phyloP scores from a whole-genome alignment of 371 early-diverging fungal genomes.

The Lichtheimia ornata region DNA sequence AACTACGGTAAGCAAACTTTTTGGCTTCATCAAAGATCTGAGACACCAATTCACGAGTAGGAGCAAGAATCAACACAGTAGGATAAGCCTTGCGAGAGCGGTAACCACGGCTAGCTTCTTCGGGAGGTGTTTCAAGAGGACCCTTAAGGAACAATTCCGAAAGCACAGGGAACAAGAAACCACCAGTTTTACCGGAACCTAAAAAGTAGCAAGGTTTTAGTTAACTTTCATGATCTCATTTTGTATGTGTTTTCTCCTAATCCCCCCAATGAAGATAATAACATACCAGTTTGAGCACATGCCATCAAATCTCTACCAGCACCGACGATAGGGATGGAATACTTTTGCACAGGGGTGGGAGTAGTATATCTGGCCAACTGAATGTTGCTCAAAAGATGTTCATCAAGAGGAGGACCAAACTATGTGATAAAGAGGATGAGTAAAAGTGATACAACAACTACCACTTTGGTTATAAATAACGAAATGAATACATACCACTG shows the following conservation, averaged over 20 bases:
- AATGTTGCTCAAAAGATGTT: conserved; percentile 89
- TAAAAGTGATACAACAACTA: conserved; percentile 43
- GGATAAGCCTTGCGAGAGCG: conserved; percentile 89
- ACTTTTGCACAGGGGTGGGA: conserved; percentile 96
- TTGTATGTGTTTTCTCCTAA: neutral
- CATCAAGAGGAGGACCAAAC: conserved; percentile 82
- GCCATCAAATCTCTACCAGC: conserved; percentile 80
- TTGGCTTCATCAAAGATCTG: conserved; percentile 68
- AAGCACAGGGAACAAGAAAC: conserved; percentile 91
- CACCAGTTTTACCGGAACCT: conserved; percentile 90
- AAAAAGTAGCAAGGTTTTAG: neutral
- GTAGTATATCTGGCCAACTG: conserved; percentile 86
- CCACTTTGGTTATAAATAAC: conserved; percentile 74
- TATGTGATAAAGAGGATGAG: conserved; percentile 70
- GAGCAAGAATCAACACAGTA: conserved; percentile 92
- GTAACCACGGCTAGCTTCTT: conserved; percentile 57
- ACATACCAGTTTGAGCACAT: conserved; percentile 86
- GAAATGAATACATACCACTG: conserved; percentile 71
- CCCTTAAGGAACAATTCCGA: conserved; percentile 92
- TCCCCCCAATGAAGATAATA: neutral
- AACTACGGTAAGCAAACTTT: conserved; percentile 47
- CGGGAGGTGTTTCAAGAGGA: conserved; percentile 58
- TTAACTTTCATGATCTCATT: neutral
- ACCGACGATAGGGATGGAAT: conserved; percentile 89
- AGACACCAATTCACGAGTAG: conserved; percentile 90